Conservation (phyloP, 768 basidiomycete genomes). For the Artomyces pyxidatus region DNA sequence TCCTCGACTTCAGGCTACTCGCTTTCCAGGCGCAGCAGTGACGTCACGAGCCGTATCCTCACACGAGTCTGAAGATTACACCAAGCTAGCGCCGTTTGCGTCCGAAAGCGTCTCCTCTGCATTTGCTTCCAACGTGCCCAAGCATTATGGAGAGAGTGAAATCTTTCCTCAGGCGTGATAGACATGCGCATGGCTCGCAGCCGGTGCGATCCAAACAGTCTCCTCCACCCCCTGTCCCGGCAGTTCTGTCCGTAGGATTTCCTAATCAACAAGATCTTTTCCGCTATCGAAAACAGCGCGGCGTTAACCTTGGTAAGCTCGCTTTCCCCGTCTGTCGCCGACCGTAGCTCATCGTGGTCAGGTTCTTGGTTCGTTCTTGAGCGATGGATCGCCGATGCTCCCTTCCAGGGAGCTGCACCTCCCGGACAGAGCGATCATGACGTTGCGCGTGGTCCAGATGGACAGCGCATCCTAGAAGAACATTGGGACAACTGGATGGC, state of each 20-base stretch:
- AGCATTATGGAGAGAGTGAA: slow-evolving; percentile 2
- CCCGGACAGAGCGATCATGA: slow-evolving; percentile 65
- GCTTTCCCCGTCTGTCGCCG: neutral
- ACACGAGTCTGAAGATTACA: no score
- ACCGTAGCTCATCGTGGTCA: slow-evolving; percentile 19
- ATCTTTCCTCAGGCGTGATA: slow-evolving; percentile 1
- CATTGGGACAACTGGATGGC: slow-evolving; percentile 52
- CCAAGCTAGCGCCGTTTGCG: no score
- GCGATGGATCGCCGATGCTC: slow-evolving; percentile 59
- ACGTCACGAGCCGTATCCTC: no score
- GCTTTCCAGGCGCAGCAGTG: no score
- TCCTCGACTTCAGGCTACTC: no score
- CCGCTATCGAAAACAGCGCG: slow-evolving; percentile 64
- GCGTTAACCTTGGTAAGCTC: slow-evolving; percentile 70
- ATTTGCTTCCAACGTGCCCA: neutral
- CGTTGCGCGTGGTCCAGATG: slow-evolving; percentile 46
- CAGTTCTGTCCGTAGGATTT: slow-evolving; percentile 1
- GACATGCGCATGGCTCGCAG: neutral
- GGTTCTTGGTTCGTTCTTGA: slow-evolving; percentile 79
- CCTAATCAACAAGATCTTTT: slow-evolving; percentile 28
- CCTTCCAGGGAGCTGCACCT: slow-evolving; percentile 43
- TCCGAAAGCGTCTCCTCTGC: neutral
- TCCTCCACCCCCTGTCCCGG: neutral
- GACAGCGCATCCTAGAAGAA: slow-evolving; percentile 33
- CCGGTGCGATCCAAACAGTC: neutral